These are phyloP conservation scores for Acacia concinna DNA, from an alignment of 331 rosid species.

Conservation along the genomic window DNA sequence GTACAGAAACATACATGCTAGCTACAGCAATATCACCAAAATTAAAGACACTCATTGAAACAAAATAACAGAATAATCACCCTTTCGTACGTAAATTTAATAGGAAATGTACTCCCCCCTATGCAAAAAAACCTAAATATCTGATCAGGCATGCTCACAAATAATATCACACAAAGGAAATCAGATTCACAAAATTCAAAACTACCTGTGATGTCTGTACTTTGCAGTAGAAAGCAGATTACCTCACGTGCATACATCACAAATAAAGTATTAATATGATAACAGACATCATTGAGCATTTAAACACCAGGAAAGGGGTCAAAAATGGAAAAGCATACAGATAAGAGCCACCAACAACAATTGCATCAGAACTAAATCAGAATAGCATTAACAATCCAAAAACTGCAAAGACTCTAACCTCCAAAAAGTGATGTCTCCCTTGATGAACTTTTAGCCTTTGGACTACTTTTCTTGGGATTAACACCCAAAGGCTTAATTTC, in stretches of 20 bases:
- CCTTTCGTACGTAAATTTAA: neutral
- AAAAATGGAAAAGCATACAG: conserved; percentile 6
- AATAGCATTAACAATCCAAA: conserved; percentile 1
- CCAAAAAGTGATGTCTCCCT: conserved; percentile 85
- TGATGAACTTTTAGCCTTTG: conserved; percentile 83
- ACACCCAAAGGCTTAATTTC: conserved; percentile 58
- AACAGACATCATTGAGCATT: neutral
- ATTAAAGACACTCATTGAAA: neutral
- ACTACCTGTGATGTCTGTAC: neutral
- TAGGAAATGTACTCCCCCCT: conserved; percentile 13
- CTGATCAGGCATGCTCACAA: conserved; percentile 9
- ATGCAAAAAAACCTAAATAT: conserved; percentile 2
- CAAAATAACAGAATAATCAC: conserved; percentile 18
- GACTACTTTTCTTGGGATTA: conserved; percentile 85
- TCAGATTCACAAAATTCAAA: conserved; percentile 9
- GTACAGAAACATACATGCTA: conserved; percentile 23
- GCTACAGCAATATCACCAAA: conserved; percentile 32
- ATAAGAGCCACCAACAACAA: conserved; percentile 6
- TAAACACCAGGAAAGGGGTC: neutral
- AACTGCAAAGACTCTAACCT: conserved; percentile 61
- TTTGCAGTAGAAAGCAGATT: conserved; percentile 14
- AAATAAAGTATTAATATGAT: conserved; percentile 15
- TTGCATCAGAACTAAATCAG: conserved; percentile 7
- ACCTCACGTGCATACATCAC: conserved; percentile 23
- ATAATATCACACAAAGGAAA: conserved; percentile 21